Base-by-base conservation (phyloP, 495 filamentous ascomycete species). In the Daldinia decipiens region DNA sequence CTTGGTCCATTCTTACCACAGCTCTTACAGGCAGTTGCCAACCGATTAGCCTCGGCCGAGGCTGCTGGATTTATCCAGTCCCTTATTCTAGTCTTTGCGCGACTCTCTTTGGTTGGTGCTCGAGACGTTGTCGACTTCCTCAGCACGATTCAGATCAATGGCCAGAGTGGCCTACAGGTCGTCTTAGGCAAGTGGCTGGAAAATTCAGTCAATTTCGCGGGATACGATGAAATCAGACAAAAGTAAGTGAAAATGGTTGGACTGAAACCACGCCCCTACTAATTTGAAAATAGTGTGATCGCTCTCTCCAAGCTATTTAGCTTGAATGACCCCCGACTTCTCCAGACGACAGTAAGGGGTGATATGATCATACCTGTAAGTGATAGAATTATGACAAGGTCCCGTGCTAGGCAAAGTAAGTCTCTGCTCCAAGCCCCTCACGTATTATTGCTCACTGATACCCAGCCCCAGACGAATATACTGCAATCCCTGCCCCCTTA, bases 181-280 rank as follows among this genome's bases (percentile, higher is more conserved):
- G 95, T 99, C 13, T 79, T 99, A 67, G 84, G 88, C 80, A 98
- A 98, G 79, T 99, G 95, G 95, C 85, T 98, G 0, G 95, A 97
- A 79, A 95, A 98, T 79, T 97, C 94, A 3, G 87, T 95, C 80
- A 97, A 90, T 77, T 98, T 99, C 79, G 92, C 93, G 7, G 95
- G 95, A 19, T 99, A 98, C 73, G 94, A 98, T 72, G 94, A 97
- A 77, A 98, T 97, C 73, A 85, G 94, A 72, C 93, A 97, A 77
- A 99, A 98, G 91, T 93, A 80, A 77, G 87, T 80, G 13, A 53
- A 39, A 19, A 1, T 4, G 6, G 7, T 15, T 11, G 15, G 8
- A 21, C 27, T 17, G 9, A 26, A 40, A n/a, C 8, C 4, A n/a
- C n/a, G 21, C 26, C 13, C 19, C 17, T 70, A 71, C 82, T 88